Evolutionary conservation across 2,329 filamentous ascomycete species (phyloP).

Genomic region (Byssoonygena ceratinophila): DNA sequence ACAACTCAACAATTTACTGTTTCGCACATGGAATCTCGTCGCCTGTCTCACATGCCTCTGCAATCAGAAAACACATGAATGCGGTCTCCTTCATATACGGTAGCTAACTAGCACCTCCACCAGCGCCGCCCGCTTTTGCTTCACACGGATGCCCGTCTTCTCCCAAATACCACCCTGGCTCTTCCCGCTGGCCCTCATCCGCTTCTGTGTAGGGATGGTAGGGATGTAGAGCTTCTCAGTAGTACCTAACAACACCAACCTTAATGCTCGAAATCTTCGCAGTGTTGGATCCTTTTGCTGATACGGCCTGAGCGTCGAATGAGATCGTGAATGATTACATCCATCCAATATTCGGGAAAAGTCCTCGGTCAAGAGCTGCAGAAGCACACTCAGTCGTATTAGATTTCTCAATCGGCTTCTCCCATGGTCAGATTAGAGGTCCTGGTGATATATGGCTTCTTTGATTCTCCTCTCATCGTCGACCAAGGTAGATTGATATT

Average conservation of each 20-base stretch:
- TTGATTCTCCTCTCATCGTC: neutral
- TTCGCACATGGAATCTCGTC: too few species aligned
- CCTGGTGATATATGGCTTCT: too few species aligned
- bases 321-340: neutral
- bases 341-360: neutral
- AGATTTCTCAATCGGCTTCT: too few species aligned
- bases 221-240: neutral
- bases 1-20: too few species aligned
- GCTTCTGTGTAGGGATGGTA: neutral
- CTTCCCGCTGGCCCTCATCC: neutral
- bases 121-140: neutral
- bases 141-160: neutral
- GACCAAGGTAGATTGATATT: too few species aligned
- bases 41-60: too few species aligned
- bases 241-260: neutral
- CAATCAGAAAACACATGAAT: too few species aligned
- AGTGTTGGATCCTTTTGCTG: neutral
- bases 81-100: too few species aligned
- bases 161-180: neutral
- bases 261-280: neutral
- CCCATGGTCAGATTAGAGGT: too few species aligned
- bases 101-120: neutral
- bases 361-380: too few species aligned
- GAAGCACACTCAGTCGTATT: too few species aligned
- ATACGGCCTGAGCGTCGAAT: neutral